Percentiles rank a stretch among this genome's conserved stretches.
phyloP scores from a whole-genome alignment of 2,329 filamentous ascomycete genomes.

The Westerdykella sp. region DNA sequence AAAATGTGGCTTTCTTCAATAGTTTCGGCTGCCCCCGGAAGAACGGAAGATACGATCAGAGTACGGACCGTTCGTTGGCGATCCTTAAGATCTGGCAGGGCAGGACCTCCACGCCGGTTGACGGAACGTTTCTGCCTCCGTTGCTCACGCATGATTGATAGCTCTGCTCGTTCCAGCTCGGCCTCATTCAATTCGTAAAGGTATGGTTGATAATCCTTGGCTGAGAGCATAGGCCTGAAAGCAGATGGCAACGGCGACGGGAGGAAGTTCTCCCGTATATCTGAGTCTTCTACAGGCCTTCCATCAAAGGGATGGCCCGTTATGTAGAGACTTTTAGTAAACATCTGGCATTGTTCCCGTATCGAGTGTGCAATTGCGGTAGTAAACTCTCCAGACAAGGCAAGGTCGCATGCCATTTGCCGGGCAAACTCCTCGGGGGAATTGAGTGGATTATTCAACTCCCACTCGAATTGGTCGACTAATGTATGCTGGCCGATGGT shows the following conservation, averaged over 20 bases:
- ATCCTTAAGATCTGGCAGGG: conserved; percentile 92
- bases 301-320: conserved; percentile 94
- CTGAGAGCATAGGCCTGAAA: conserved; percentile 84
- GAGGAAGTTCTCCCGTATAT: conserved; percentile 78
- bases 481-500: conserved; percentile 92
- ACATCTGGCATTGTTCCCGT: conserved; percentile 89
- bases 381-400: conserved; percentile 88
- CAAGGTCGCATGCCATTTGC: conserved; percentile 83
- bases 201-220: conserved; percentile 90
- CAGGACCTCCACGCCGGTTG: conserved; percentile 85
- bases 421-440: conserved; percentile 90
- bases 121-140: conserved; percentile 91
- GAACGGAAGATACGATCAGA: conserved; percentile 81
- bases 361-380: conserved; percentile 98
- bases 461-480: conserved; percentile 98
- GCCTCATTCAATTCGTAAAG: conserved; percentile 89
- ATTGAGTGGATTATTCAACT: conserved; percentile 91
- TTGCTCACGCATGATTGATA: conserved; percentile 89
- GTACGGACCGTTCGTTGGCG: conserved; percentile 89
- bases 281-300: conserved; percentile 83
- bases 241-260: conserved; percentile 74
- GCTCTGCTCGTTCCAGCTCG: conserved; percentile 83
- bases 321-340: conserved; percentile 87
- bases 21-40: conserved; percentile 75
- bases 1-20: conserved; percentile 83